Evolutionary conservation across 2,329 filamentous ascomycete genomes (phyloP).

Genomic region (Exophiala spinifera): DNA sequence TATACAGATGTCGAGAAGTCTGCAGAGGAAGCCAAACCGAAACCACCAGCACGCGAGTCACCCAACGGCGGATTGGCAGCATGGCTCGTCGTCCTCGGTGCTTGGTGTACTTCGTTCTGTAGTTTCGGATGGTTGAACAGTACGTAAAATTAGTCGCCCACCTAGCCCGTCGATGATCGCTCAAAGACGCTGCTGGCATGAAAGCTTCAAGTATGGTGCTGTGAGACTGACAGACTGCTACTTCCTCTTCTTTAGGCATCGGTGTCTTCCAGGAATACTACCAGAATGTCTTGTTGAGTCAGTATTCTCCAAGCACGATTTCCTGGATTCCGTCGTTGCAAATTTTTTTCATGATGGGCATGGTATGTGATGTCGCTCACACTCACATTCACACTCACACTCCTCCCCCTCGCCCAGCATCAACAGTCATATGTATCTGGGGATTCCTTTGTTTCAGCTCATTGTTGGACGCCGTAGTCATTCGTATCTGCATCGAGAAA

Average conservation of each 20-base stretch:
- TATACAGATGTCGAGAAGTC: no score
- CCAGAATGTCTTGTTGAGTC: constrained; percentile 45
- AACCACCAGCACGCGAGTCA: constrained; percentile 3
- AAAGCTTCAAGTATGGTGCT: no score
- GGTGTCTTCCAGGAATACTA: constrained; percentile 62
- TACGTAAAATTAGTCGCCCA: neutral
- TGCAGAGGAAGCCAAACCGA: no score
- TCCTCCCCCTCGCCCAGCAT: no score
- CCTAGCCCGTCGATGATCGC: neutral
- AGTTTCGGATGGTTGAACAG: constrained; percentile 39
- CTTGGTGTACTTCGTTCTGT: constrained; percentile 41
- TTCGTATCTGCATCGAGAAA: no score
- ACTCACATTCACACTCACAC: no score
- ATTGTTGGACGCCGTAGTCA: no score
- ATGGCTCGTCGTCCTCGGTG: constrained; percentile 43
- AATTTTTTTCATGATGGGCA: constrained; percentile 39
- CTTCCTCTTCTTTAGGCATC: constrained; percentile 8
- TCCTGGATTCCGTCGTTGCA: constrained; percentile 60
- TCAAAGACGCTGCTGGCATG: neutral
- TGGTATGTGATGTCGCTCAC: neutral
- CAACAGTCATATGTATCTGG: no score
- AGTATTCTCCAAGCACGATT: constrained; percentile 53
- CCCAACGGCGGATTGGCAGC: constrained; percentile 42
- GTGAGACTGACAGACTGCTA: no score
- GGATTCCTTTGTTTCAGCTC: no score